Evolutionary conservation across 23 red algal species (phyloP).

Genomic region (Cyanidium caldarium): DNA sequence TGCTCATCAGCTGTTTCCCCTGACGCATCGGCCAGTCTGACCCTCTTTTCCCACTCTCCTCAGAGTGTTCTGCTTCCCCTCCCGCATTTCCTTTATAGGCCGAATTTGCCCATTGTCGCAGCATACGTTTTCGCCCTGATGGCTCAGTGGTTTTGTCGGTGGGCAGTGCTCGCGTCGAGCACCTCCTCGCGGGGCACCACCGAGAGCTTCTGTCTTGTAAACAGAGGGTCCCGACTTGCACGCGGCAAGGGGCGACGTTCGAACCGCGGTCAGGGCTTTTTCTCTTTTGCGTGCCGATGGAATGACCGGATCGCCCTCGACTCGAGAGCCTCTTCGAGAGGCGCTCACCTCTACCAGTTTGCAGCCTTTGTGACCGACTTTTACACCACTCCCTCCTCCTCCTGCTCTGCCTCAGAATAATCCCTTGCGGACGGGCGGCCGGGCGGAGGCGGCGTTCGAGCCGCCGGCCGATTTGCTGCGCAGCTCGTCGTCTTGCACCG

Average conservation of each 20-base stretch:
- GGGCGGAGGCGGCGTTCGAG: too few species aligned
- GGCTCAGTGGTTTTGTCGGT: constrained; percentile 7
- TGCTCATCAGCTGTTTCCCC: too few species aligned
- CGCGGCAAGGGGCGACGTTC: neutral
- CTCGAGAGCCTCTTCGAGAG: neutral
- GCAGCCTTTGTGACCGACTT: too few species aligned
- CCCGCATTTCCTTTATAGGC: constrained; percentile 4
- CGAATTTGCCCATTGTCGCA: neutral
- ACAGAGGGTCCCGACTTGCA: constrained; percentile 7
- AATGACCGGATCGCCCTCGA: too few species aligned
- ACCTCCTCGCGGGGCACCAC: too few species aligned
- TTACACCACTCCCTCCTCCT: too few species aligned
- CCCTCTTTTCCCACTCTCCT: too few species aligned
- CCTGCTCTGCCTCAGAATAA: neutral
- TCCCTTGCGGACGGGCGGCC: neutral
- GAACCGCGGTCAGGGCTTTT: constrained; percentile 5
- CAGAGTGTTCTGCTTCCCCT: too few species aligned
- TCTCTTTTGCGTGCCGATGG: neutral
- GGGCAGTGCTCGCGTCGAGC: too few species aligned
- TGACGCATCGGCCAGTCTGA: too few species aligned
- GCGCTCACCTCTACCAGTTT: neutral
- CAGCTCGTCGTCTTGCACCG: constrained; percentile 56
- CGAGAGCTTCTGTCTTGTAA: constrained; percentile 12
- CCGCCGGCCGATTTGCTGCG: constrained; percentile 15
- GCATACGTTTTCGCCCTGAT: constrained; percentile 1